phyloP scores from a whole-genome alignment of 306 rosid species.

The Trichosanthes truncata region DNA sequence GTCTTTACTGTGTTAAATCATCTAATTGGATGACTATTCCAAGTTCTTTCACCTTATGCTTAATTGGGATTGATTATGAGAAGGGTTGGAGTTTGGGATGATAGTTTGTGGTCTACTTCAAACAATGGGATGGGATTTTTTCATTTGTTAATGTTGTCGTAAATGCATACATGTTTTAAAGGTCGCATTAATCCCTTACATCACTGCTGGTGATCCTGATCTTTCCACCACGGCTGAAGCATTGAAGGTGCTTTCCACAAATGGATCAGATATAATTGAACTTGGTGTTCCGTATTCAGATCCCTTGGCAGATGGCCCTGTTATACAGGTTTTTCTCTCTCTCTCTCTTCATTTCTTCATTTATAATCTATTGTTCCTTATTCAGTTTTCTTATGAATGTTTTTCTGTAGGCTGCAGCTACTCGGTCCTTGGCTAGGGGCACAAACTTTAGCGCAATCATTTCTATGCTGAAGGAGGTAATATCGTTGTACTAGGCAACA shows the following conservation, averaged over 20 bases:
- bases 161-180: conserved; percentile 23
- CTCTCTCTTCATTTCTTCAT: conserved; percentile 15
- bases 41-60: background rate
- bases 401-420: conserved; percentile 78
- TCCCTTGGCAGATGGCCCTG: conserved; percentile 98
- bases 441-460: conserved; percentile 54
- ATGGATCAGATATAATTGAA: conserved; percentile 92
- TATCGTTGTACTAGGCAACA: background rate
- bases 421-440: conserved; percentile 79
- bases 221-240: conserved; percentile 86
- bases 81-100: background rate
- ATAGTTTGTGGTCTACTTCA: background rate
- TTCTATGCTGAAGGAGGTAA: conserved; percentile 86
- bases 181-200: conserved; percentile 89
- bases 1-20: background rate
- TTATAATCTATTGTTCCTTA: background rate
- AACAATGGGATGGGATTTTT: background rate
- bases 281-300: conserved; percentile 90
- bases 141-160: conserved; percentile 5
- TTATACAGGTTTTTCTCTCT: conserved; percentile 70
- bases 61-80: background rate
- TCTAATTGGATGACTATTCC: background rate
- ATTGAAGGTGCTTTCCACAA: conserved; percentile 68
- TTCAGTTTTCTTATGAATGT: conserved; percentile 15
- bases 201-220: conserved; percentile 97